These are phyloP conservation scores for Logfia minima DNA, from an alignment of 129 eudicot species.

Conservation along the genomic window DNA sequence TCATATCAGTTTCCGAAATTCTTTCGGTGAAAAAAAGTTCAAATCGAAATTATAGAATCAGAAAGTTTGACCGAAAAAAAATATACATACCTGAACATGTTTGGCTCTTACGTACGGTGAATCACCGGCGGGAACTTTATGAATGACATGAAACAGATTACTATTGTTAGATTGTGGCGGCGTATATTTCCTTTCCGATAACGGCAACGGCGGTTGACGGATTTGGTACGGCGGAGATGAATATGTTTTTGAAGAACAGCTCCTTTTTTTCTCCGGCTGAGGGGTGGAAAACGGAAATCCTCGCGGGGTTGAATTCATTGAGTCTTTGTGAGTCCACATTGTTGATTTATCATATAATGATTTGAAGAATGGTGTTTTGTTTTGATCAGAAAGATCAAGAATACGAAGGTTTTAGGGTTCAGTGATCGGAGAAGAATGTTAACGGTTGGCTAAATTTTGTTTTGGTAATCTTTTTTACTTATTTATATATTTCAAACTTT, in stretches of 20 bases:
- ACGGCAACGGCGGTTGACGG: slow-evolving; percentile 17
- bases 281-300: slow-evolving; percentile 41
- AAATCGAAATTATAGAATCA: no score
- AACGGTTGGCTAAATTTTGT: neutral
- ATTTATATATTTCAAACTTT: no score
- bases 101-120: no score
- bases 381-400: slow-evolving; percentile 27
- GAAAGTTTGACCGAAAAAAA: no score
- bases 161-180: slow-evolving; percentile 23
- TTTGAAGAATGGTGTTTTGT: slow-evolving; percentile 1
- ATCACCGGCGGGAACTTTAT: no score
- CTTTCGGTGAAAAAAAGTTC: no score
- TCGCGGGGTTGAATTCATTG: slow-evolving; percentile 17
- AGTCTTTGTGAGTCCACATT: slow-evolving; percentile 37
- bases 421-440: neutral
- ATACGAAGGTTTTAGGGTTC: slow-evolving; percentile 6
- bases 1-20: no score
- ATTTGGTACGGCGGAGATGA: slow-evolving; percentile 26
- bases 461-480: no score
- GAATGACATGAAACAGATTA: slow-evolving; percentile 39
- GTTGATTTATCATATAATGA: slow-evolving; percentile 15
- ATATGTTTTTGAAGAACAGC: slow-evolving; percentile 20
- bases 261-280: slow-evolving; percentile 36
- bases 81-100: no score
- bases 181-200: slow-evolving; percentile 54